Percentiles rank a stretch among this genome's conserved stretches.
These are phyloP conservation scores for Vigna unguiculata DNA, from an alignment of 306 rosid species.

Conservation along the genomic window DNA sequence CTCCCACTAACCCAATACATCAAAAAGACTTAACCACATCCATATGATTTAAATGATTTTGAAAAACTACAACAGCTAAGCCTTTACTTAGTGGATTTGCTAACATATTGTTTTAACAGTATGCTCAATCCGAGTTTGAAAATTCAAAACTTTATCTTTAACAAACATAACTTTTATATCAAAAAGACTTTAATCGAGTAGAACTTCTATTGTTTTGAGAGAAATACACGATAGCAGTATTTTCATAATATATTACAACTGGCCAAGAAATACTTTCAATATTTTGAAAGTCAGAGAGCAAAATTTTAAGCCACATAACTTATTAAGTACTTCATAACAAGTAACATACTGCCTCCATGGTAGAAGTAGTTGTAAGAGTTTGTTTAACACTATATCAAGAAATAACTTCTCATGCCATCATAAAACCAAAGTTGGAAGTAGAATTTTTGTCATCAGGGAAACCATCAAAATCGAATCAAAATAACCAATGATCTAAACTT, in stretches of 20 bases:
- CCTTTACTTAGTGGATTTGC: background rate
- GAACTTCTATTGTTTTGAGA: background rate
- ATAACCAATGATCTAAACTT: too few relatives aligned
- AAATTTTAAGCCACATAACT: background rate
- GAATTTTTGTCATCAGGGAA: too few relatives aligned
- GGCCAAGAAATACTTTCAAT: background rate
- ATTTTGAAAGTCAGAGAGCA: too few relatives aligned
- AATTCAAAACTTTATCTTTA: background rate
- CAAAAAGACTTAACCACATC: too few relatives aligned
- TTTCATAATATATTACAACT: background rate
- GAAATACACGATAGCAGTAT: background rate
- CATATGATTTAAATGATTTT: background rate
- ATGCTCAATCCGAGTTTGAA: background rate
- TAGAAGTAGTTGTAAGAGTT: background rate
- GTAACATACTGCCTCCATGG: background rate
- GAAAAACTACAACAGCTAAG: background rate
- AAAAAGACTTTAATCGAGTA: background rate
- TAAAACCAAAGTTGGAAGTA: too few relatives aligned
- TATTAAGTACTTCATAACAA: too few relatives aligned
- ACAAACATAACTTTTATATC: background rate
- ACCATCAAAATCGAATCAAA: too few relatives aligned
- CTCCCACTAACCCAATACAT: too few relatives aligned
- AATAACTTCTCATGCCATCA: background rate
- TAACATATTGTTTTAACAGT: background rate
- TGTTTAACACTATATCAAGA: background rate